Base-by-base conservation (phyloP, 805 yeast species). In the Suhomyces canberraensis region DNA sequence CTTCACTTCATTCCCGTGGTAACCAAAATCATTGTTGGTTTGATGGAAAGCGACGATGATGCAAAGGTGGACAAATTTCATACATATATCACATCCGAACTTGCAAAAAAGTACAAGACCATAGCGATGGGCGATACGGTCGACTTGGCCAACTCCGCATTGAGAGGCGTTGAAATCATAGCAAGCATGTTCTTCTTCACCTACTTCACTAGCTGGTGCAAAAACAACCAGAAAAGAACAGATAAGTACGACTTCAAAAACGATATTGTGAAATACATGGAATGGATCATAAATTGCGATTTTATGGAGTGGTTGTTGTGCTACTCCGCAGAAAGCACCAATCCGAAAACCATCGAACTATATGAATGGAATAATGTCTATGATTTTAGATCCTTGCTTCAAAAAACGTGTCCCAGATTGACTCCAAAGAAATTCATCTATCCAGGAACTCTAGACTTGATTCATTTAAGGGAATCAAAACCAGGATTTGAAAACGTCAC, bases 271-370 rank as follows among this genome's bases (percentile, higher is more conserved):
- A 67, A 66, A 20, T 85, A 86, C 39, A 72, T 83, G 64, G 75
- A 75, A 25, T 56, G 61, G 33, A 71, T 77, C 13, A 78, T 83
- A 7, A 76, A 76, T 33, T 63, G 73, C 20, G 93, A 91, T 26
- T 86, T 86, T 0, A 60, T 84, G 45, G 93, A 85, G 52, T 83
- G 79, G 49, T 56, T 85, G 16, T 61, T 85, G 48, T 71, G 78
- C 15, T 62, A 76, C 28, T 57, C 82, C 2, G 81, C 88, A 1
- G 88, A 80, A 36, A 72, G 84, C 3, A 37, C 61, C 0, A 60
- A 71, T 2, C 52, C 60, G 0, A 41, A 60, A 6, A 61, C 72
- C 3, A 53, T 50, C 14, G 51, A 53, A 31, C 56, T 56, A 16
- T 60, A 63, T 22, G 73, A 69, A 35, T 59, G 69, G 44, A 73